Conservation (phyloP, 371 early-diverging fungal genomes). For the Saksenaea oblongispora region DNA sequence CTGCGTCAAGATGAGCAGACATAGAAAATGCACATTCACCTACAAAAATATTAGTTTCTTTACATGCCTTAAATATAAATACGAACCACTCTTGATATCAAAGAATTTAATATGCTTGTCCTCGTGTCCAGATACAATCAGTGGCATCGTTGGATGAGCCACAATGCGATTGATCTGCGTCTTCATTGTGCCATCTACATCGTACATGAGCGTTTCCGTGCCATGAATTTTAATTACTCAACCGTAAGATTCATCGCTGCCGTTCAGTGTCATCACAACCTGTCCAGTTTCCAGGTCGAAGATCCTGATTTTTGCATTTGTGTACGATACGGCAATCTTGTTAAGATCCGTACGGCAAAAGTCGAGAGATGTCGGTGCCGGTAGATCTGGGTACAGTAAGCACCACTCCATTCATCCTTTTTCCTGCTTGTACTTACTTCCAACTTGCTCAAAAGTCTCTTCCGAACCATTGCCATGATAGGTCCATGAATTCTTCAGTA, state of each 20-base stretch:
- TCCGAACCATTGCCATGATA: conserved; percentile 36
- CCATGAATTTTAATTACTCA: conserved; percentile 8
- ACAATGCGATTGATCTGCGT: conserved; percentile 82
- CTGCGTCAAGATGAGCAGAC: conserved; percentile 71
- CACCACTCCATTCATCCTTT: not conserved
- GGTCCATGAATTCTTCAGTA: conserved; percentile 52
- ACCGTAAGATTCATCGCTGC: conserved; percentile 68
- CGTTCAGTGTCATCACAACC: conserved; percentile 51
- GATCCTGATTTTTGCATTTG: conserved; percentile 64
- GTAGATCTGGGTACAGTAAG: conserved; percentile 8
- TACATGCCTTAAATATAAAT: not conserved
- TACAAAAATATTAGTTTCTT: conserved; percentile 13
- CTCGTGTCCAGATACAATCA: conserved; percentile 79
- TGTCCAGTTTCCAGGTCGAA: conserved; percentile 82
- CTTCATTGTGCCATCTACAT: conserved; percentile 58
- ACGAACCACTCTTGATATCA: conserved; percentile 55
- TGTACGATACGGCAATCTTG: conserved; percentile 69
- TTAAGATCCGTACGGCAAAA: conserved; percentile 63
- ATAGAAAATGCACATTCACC: conserved; percentile 65
- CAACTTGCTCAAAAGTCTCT: conserved; percentile 1
- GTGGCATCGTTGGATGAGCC: conserved; percentile 74
- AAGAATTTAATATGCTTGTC: conserved; percentile 78
- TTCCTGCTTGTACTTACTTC: conserved; percentile 15
- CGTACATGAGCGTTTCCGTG: not conserved
- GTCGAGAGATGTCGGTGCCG: conserved; percentile 70